Percentiles rank a stretch among this genome's conserved stretches.
Conservation (phyloP, 305 asterid genomes). For the Plantago coronopus region DNA sequence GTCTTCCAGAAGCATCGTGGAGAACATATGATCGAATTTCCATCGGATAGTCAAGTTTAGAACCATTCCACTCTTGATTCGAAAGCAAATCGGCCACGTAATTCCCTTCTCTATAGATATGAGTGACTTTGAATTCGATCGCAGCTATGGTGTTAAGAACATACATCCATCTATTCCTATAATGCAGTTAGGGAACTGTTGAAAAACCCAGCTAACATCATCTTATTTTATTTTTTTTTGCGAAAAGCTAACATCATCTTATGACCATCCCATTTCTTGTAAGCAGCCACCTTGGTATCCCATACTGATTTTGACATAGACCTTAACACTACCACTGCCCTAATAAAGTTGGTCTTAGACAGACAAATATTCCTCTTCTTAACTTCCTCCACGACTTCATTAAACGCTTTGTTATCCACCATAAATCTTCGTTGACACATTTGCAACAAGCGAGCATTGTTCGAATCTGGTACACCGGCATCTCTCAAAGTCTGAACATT, state of each 20-base stretch:
- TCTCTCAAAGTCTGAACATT: slow-evolving; percentile 24
- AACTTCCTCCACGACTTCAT: slow-evolving; percentile 18
- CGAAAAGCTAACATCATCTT: slow-evolving; percentile 22
- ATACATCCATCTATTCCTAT: too few relatives aligned
- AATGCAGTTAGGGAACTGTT: slow-evolving; percentile 21
- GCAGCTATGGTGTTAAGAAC: too few relatives aligned
- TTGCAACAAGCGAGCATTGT: slow-evolving; percentile 4
- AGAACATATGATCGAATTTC: too few relatives aligned
- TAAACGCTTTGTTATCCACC: neutral
- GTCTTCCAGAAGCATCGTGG: too few relatives aligned
- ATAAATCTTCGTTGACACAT: slow-evolving; percentile 8
- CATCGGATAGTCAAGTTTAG: too few relatives aligned
- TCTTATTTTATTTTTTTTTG: too few relatives aligned
- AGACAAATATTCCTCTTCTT: slow-evolving; percentile 25
- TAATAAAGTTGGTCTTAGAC: neutral
- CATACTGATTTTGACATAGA: slow-evolving; percentile 15
- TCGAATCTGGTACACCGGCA: slow-evolving; percentile 25
- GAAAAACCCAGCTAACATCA: too few relatives aligned
- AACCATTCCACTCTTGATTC: too few relatives aligned
- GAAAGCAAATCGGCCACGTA: too few relatives aligned
- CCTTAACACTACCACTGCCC: slow-evolving; percentile 10
- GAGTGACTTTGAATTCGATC: too few relatives aligned
- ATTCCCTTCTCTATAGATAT: too few relatives aligned
- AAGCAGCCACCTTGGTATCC: slow-evolving; percentile 23
- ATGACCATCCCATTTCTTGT: slow-evolving; percentile 28